phyloP scores from a whole-genome alignment of 1,139 yeast species.

The Eremothecium gossypii region DNA sequence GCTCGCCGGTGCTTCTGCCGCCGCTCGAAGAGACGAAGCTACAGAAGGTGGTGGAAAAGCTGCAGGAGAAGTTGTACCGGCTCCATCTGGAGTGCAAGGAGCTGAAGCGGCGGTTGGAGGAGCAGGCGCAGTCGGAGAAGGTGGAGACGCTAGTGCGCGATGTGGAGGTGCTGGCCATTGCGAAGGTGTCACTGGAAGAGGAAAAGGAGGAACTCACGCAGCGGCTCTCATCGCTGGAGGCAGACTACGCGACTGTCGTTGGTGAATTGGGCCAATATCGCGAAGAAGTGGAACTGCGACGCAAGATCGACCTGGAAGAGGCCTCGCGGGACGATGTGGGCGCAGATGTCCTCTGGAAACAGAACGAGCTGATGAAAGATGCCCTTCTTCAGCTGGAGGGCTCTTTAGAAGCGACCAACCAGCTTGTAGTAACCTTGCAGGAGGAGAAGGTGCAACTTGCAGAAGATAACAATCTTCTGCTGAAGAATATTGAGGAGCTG shows the following conservation, averaged over 20 bases:
- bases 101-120: constrained; percentile 28
- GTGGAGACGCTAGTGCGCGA: constrained; percentile 34
- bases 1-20: not conserved
- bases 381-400: constrained; percentile 37
- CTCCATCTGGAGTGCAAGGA: constrained; percentile 26
- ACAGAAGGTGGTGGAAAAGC: constrained; percentile 36
- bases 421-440: constrained; percentile 34
- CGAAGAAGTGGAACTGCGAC: constrained; percentile 41
- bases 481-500: constrained; percentile 32
- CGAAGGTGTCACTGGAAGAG: constrained; percentile 43
- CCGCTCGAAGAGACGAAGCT: not conserved
- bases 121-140: constrained; percentile 8
- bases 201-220: constrained; percentile 33
- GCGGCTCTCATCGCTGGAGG: constrained; percentile 29
- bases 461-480: constrained; percentile 28
- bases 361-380: constrained; percentile 33
- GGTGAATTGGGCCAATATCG: constrained; percentile 36
- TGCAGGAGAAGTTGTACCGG: constrained; percentile 34
- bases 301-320: constrained; percentile 27
- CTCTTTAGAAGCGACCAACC: constrained; percentile 30
- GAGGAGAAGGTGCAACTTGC: constrained; percentile 33
- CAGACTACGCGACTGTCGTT: constrained; percentile 34
- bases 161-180: constrained; percentile 46
- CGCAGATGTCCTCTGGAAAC: constrained; percentile 22
- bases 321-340: constrained; percentile 20